Base-by-base conservation (phyloP, 345 rosid species). In the Orychophragmus violaceus region DNA sequence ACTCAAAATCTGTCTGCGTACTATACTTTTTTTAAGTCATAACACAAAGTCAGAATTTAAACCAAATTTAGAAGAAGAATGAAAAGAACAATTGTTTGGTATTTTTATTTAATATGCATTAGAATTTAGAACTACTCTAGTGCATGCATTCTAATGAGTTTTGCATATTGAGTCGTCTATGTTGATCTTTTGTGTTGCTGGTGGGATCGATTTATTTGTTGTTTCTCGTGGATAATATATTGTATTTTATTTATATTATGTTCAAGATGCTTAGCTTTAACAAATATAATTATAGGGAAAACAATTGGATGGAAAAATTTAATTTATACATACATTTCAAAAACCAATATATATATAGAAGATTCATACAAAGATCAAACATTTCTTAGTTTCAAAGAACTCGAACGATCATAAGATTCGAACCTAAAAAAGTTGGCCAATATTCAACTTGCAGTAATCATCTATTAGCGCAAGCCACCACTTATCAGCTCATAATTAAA, bases 331-430 rank as follows among this genome's bases (percentile, higher is more conserved):
- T n/a, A 39, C n/a, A n/a, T n/a, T n/a, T n/a, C n/a, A n/a, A n/a
- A n/a, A n/a, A n/a, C n/a, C n/a, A 10, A 37, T 37, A 13, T 13
- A 37, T 37, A 37, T 17, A n/a, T n/a, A 39, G n/a, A 29, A 64
- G 30, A 57, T 18, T 19, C 65, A 36, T 27, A 44, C 33, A 71
- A 36, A 36, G 18, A 48, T 57, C 63, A 62, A 72, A 72, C 65
- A 64, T 57, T 72, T 72, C 65, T 35, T 72, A 57, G 70, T 71
- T 72, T 49, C 21, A 64, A 63, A 48, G 59, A 72, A 71, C 76
- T 56, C 28, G 45, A 62, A 45, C 75, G 69, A 45, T 63, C 64
- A 63, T 53, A 45, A 58, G 30, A 54, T 44, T 17, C 69, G 5
- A 62, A 42, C 36, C 21, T 32, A 16, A 44, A 53, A 8, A 11